Evolutionary conservation across 805 yeast species (phyloP).

Genomic region (Clavispora carvajalis): DNA sequence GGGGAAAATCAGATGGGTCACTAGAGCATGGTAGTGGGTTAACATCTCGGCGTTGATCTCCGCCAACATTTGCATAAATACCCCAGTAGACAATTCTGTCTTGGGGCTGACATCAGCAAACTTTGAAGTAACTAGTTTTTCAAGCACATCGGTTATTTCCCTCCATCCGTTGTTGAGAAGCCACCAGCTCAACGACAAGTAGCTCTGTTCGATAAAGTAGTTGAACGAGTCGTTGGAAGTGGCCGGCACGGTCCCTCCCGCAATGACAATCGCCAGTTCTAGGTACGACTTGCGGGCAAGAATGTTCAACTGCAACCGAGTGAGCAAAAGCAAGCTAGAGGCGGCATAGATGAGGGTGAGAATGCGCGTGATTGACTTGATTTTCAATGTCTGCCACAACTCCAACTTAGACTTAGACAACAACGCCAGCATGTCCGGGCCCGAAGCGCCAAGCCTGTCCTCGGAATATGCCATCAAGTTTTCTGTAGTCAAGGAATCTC

Average conservation of each 20-base stretch:
- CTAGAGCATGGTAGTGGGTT: slow-evolving; percentile 11
- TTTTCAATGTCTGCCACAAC: slow-evolving; percentile 80
- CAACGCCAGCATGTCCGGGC: slow-evolving; percentile 15
- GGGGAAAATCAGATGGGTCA: slow-evolving; percentile 32
- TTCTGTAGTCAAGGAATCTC: slow-evolving; percentile 41
- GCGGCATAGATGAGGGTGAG: slow-evolving; percentile 65
- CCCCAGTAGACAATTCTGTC: slow-evolving; percentile 59
- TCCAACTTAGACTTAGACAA: slow-evolving; percentile 35
- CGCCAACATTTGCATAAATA: slow-evolving; percentile 43
- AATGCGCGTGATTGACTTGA: slow-evolving; percentile 66
- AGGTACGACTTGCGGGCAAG: slow-evolving; percentile 83
- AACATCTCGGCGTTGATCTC: slow-evolving; percentile 21
- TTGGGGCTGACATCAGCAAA: slow-evolving; percentile 67
- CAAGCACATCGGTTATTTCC: slow-evolving; percentile 47
- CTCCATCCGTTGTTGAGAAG: slow-evolving; percentile 81
- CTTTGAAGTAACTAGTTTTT: slow-evolving; percentile 50
- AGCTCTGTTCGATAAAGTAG: slow-evolving; percentile 71
- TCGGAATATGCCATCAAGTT: slow-evolving; percentile 32
- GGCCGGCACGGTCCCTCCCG: slow-evolving; percentile 38
- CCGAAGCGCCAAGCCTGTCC: slow-evolving; percentile 18
- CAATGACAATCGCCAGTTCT: slow-evolving; percentile 68
- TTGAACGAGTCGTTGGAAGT: slow-evolving; percentile 26
- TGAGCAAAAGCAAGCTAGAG: slow-evolving; percentile 66
- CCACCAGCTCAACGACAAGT: slow-evolving; percentile 91
- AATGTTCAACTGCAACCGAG: slow-evolving; percentile 82